Conservation (phyloP, 108 stramenopile species). For the Schizochytrium sp. region DNA sequence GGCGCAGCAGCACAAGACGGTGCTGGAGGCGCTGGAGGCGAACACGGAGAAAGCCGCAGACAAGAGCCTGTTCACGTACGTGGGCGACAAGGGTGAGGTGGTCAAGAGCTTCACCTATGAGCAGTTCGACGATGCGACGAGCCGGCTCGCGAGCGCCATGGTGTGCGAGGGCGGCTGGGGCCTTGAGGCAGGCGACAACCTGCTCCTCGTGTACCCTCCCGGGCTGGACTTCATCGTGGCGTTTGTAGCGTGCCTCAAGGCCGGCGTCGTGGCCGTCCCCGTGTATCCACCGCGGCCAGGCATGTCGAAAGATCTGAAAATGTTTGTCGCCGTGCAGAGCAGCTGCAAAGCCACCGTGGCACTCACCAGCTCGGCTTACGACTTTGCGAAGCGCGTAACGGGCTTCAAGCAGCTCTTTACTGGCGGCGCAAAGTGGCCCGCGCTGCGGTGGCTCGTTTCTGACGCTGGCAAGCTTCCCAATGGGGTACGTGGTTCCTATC, state of each 20-base stretch:
- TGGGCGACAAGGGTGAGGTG: neutral
- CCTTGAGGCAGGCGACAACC: conserved; percentile 53
- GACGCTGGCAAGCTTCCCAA: conserved; percentile 28
- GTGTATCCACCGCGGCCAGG: conserved; percentile 89
- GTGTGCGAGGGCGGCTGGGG: neutral
- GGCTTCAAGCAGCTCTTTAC: conserved; percentile 21
- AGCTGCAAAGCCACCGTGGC: conserved; percentile 72
- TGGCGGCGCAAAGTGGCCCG: conserved; percentile 5
- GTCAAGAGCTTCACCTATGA: neutral
- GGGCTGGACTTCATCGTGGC: conserved; percentile 85
- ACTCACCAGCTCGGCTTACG: conserved; percentile 72
- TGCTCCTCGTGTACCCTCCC: conserved; percentile 87
- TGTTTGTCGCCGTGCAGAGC: conserved; percentile 61
- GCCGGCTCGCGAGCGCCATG: neutral
- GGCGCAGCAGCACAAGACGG: neutral
- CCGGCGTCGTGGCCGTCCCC: conserved; percentile 76
- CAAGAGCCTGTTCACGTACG: neutral
- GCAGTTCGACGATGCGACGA: neutral
- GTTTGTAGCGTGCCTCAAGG: conserved; percentile 87
- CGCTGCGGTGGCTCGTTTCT: conserved; percentile 33
- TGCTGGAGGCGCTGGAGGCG: neutral
- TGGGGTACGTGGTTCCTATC: neutral
- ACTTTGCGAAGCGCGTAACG: conserved; percentile 60
- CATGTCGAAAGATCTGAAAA: conserved; percentile 35
- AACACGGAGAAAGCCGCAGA: neutral